These are phyloP conservation scores for Aureobasidium mangrovei DNA, from an alignment of 2,329 filamentous ascomycete species.

Conservation along the genomic window DNA sequence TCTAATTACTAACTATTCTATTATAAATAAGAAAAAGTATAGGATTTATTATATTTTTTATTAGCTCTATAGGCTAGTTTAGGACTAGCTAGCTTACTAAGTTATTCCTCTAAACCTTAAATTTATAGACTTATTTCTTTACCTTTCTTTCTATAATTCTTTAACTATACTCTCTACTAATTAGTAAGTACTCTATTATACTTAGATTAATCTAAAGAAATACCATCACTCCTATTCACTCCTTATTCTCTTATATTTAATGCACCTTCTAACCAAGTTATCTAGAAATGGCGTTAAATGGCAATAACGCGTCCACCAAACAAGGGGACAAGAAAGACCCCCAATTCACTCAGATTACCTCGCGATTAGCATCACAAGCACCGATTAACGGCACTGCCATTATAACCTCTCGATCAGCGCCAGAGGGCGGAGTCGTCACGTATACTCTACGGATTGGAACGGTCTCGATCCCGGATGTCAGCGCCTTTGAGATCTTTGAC, in stretches of 20 bases:
- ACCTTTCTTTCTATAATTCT: not conserved
- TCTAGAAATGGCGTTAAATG: not conserved
- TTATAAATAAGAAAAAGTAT: not conserved
- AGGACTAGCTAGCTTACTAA: slow-evolving; percentile 1
- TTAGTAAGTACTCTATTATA: not conserved
- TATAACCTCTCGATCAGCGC: slow-evolving; percentile 23
- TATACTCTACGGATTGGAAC: slow-evolving; percentile 25
- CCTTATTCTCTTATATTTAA: not conserved
- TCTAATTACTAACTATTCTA: not conserved
- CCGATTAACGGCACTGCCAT: not conserved
- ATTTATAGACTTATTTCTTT: not conserved
- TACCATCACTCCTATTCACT: not conserved
- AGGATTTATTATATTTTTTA: not conserved
- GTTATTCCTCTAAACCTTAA: not conserved
- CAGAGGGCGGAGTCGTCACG: slow-evolving; percentile 14
- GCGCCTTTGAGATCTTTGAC: slow-evolving; percentile 24
- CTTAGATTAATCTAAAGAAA: not conserved
- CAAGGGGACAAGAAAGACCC: too few relatives aligned
- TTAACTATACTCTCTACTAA: not conserved
- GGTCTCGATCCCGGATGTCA: slow-evolving; percentile 20
- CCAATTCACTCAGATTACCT: not conserved
- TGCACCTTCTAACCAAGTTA: not conserved
- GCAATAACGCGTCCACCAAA: not conserved
- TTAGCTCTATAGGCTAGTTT: not conserved
- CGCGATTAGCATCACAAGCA: not conserved